Percentiles rank a stretch among this genome's conserved stretches.
These are phyloP conservation scores for Mimosa bimucronata DNA, from an alignment of 306 rosid species.

Conservation along the genomic window DNA sequence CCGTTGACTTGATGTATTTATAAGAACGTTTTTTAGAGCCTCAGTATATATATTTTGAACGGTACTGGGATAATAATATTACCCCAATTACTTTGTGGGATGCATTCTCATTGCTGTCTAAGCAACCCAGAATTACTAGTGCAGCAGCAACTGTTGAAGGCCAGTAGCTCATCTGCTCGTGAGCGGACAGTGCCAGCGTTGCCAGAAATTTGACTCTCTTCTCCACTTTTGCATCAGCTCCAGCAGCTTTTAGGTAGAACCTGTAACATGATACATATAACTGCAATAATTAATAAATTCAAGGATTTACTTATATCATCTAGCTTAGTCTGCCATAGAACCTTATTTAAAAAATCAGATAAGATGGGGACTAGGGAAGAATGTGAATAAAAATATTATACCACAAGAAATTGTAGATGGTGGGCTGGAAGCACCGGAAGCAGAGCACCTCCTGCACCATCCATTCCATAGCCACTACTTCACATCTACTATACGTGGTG, in stretches of 20 bases:
- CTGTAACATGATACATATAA: slow-evolving; percentile 42
- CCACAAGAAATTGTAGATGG: slow-evolving; percentile 86
- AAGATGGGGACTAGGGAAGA: slow-evolving; percentile 30
- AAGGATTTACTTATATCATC: slow-evolving; percentile 3
- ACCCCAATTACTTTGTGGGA: slow-evolving; percentile 71
- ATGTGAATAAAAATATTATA: slow-evolving; percentile 42
- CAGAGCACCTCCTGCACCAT: slow-evolving; percentile 84
- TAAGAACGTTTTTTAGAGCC: slow-evolving; percentile 19
- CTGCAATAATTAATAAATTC: slow-evolving; percentile 17
- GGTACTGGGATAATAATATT: slow-evolving; percentile 16
- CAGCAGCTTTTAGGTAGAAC: slow-evolving; percentile 83
- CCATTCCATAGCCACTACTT: slow-evolving; percentile 99
- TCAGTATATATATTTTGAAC: not conserved
- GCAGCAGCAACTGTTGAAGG: slow-evolving; percentile 99
- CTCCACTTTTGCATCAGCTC: slow-evolving; percentile 69
- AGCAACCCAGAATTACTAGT: slow-evolving; percentile 75
- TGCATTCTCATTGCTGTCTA: slow-evolving; percentile 54
- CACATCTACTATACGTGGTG: slow-evolving; percentile 67
- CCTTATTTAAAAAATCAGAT: slow-evolving; percentile 16
- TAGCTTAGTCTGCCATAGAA: not conserved
- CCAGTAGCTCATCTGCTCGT: slow-evolving; percentile 63
- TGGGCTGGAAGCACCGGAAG: slow-evolving; percentile 81
- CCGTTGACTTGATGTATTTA: slow-evolving; percentile 2
- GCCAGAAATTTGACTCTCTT: slow-evolving; percentile 76
- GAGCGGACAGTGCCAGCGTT: slow-evolving; percentile 62